Conservation (phyloP, 2,329 filamentous ascomycete genomes). For the Penicillium rolfsii region DNA sequence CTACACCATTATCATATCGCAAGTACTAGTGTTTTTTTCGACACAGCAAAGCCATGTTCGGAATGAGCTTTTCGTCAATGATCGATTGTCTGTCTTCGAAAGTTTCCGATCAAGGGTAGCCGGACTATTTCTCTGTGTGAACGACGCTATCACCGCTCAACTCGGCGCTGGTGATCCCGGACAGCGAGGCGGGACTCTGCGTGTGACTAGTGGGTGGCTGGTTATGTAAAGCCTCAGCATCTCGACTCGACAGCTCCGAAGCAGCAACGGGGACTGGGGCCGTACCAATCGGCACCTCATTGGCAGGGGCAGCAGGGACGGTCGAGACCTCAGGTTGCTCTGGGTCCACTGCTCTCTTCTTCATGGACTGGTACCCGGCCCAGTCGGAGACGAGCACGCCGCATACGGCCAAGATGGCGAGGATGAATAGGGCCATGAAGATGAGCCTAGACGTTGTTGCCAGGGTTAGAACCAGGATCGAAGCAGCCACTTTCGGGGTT, state of each 20-base stretch:
- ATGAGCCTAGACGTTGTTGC: slow-evolving; percentile 27
- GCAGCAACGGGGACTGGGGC: slow-evolving; percentile 12
- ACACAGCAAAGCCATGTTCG: not conserved
- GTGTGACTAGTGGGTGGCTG: slow-evolving; percentile 21
- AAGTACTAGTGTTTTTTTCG: too few species aligned
- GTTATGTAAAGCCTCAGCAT: slow-evolving; percentile 25
- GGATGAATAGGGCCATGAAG: slow-evolving; percentile 34
- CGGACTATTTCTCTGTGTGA: slow-evolving; percentile 3
- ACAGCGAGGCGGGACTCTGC: slow-evolving; percentile 16
- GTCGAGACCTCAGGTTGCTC: not conserved
- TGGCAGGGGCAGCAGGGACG: slow-evolving; percentile 9
- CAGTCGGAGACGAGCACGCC: slow-evolving; percentile 34
- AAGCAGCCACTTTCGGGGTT: not conserved
- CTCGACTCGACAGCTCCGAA: slow-evolving; percentile 17
- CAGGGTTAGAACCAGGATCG: not conserved
- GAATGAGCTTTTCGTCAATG: not conserved
- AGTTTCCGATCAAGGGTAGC: slow-evolving; percentile 6
- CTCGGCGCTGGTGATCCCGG: slow-evolving; percentile 15
- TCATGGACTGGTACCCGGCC: slow-evolving; percentile 32
- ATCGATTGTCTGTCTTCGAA: not conserved
- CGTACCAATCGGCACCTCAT: slow-evolving; percentile 24
- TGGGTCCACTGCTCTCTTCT: slow-evolving; percentile 6
- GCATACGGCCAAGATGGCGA: slow-evolving; percentile 34
- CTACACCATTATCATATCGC: not conserved
- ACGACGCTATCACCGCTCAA: slow-evolving; percentile 16